Evolutionary conservation across 139 green algal species (phyloP).

Genomic region (Desmodesmus armatus): DNA sequence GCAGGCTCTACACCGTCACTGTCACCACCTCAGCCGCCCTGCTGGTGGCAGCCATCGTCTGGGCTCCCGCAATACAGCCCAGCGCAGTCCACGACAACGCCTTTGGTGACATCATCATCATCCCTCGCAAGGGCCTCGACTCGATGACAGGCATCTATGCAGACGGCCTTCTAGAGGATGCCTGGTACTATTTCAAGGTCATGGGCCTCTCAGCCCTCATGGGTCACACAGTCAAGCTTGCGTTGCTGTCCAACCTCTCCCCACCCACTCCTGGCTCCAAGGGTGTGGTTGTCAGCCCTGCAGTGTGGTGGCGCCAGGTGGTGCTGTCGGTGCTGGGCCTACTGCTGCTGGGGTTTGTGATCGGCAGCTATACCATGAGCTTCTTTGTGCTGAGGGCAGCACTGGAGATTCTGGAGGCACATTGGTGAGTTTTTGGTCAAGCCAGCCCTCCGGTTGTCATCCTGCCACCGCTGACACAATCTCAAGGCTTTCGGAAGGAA

Average conservation of each 20-base stretch:
- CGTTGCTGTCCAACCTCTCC: not conserved
- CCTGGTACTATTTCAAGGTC: constrained; percentile 2
- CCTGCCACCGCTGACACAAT: no score
- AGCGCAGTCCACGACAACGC: not conserved
- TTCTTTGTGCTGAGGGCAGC: no score
- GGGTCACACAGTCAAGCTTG: not conserved
- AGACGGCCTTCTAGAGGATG: not conserved
- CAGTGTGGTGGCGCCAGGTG: not conserved
- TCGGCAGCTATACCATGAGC: not conserved
- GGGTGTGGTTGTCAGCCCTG: not conserved
- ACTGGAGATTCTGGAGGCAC: no score
- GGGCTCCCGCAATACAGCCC: not conserved
- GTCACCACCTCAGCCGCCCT: not conserved
- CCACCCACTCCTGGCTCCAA: not conserved
- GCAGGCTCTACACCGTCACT: not conserved
- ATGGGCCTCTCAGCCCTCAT: constrained; percentile 25
- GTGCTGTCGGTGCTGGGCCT: not conserved
- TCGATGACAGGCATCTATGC: not conserved
- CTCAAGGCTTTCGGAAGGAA: no score
- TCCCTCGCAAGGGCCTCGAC: not conserved
- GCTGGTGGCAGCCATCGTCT: constrained; percentile 18
- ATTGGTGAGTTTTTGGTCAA: no score
- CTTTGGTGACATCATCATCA: not conserved
- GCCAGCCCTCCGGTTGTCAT: no score
- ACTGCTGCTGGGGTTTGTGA: not conserved